Conservation (phyloP, 2,329 filamentous ascomycete species). For the Aspergillus eucalypticola region DNA sequence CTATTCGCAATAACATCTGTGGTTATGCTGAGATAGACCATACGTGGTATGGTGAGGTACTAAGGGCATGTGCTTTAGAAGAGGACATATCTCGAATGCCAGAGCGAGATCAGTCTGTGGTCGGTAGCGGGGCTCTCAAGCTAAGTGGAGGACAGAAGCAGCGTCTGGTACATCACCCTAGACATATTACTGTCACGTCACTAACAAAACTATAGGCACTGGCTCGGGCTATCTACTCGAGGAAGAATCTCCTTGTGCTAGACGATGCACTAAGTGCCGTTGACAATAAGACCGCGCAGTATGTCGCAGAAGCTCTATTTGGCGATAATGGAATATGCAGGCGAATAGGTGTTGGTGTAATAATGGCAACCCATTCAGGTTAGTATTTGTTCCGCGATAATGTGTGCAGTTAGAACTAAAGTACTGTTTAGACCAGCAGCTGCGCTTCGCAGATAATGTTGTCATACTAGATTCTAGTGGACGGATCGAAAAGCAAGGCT, state of each 20-base stretch:
- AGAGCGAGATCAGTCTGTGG: neutral
- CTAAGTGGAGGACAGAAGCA: constrained; percentile 2
- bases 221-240: neutral
- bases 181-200: neutral
- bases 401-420: neutral
- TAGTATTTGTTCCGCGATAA: neutral
- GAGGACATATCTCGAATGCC: constrained; percentile 59
- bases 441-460: neutral
- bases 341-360: neutral
- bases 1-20: constrained; percentile 69
- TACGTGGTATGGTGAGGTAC: constrained; percentile 65
- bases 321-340: neutral
- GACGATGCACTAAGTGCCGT: neutral
- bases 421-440: neutral
- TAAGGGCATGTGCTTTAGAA: constrained; percentile 68
- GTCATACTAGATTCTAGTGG: neutral
- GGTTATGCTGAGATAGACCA: constrained; percentile 66
- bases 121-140: neutral
- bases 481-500: neutral
- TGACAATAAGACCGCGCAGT: neutral
- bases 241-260: neutral
- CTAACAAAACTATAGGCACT: neutral
- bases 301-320: neutral
- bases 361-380: neutral
- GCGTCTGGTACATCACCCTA: neutral